Conservation (phyloP, 345 rosid genomes). For the Populus tremula region DNA sequence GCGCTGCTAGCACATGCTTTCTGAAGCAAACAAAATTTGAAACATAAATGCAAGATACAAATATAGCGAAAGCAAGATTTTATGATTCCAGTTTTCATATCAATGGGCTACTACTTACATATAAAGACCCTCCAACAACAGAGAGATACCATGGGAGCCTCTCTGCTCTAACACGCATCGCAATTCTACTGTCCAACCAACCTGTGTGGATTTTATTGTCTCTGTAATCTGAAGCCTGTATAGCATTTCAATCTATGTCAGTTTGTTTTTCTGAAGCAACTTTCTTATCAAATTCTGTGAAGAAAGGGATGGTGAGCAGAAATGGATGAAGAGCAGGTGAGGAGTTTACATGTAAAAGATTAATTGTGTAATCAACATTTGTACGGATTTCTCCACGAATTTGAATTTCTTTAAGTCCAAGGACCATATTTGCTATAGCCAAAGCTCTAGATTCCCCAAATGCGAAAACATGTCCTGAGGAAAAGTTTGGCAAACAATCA, state of each 20-base stretch:
- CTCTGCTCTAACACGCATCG: conserved; percentile 99
- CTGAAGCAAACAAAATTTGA: conserved; percentile 42
- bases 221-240: conserved; percentile 90
- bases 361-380: conserved; percentile 94
- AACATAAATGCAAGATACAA: not conserved
- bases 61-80: not conserved
- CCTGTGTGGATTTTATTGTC: conserved; percentile 99
- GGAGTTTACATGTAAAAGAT: conserved; percentile 83
- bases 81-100: not conserved
- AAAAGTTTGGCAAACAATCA: conserved; percentile 5
- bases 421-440: conserved; percentile 99
- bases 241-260: conserved; percentile 13
- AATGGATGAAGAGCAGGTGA: conserved; percentile 15
- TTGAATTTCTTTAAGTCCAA: conserved; percentile 97
- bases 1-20: conserved; percentile 97
- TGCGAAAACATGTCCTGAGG: conserved; percentile 90
- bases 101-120: conserved; percentile 51
- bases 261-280: conserved; percentile 19
- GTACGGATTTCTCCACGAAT: conserved; percentile 98
- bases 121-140: conserved; percentile 96
- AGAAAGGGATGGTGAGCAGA: not conserved
- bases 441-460: conserved; percentile 98
- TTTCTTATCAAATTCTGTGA: not conserved
- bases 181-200: conserved; percentile 99
- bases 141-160: conserved; percentile 99